Evolutionary conservation across 148 eudicot genomes (phyloP), one percentile per base, ranked within the genome.

Genomic region (Camellia granthamiana): DNA sequence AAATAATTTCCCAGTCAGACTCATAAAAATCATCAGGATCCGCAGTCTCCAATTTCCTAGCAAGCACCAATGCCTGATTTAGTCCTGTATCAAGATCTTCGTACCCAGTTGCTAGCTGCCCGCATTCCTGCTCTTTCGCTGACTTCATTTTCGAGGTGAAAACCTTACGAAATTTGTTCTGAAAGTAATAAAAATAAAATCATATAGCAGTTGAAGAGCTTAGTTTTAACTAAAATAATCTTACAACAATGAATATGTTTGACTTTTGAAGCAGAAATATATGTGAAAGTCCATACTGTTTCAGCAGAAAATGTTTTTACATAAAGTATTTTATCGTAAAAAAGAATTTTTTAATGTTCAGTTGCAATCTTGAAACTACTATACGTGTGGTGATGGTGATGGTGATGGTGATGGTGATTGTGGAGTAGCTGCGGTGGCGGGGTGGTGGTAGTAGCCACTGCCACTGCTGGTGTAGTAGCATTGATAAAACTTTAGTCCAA

Each of bases 1-100:
- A 80, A 54, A 80, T 64, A 4, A 79, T 64, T 51, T 71, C 77
- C 81, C 77, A 80, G 71, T 72, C 81, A 3, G 70, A 60, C 46
- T 79, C 77, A 10, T 51, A 79, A 49, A 60, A 69, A 12, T 61
- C 77, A 59, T 13, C 4, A 62, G 38, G 38, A 30, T 62, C 30
- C 4, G 38, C 30, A 18, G 44, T 3, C 77, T 72, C 81, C 16
- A 23, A 38, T 44, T 71, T 75, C 21, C 19, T 42, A 1, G 38
- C 3, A 7, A 3, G 67, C 14, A 12, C 62, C 12, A 30, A 46
- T 6, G 74, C 10, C 71, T 42, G 30, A 60, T 21, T 71, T 19
- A 5, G 14, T 19, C 44, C 70, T 18, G 7, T 42, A 41, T 79
- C 66, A 71, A 13, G 47, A 58, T 21, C 67, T 71, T 72, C 68